A percentile compares a stretch with the other conserved stretches of the same genome.
Evolutionary conservation across 106 monocot genomes (phyloP).

Genomic region (Dendrobium nobile): DNA sequence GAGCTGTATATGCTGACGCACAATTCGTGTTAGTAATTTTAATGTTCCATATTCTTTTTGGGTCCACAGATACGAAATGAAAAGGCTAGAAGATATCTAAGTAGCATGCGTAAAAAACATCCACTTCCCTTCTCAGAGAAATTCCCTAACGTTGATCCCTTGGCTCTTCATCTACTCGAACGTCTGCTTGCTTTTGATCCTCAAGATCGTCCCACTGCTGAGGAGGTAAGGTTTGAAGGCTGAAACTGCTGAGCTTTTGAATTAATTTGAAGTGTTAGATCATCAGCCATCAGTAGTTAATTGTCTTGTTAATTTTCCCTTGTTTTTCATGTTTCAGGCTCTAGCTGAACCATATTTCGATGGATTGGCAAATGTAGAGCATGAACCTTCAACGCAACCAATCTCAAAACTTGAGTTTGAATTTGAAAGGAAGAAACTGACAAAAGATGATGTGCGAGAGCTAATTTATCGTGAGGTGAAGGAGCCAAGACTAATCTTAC

Average conservation of each 20-base stretch:
- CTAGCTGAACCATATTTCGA: conserved; percentile 44
- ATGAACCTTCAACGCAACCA: conserved; percentile 45
- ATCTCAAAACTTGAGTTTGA: conserved; percentile 55
- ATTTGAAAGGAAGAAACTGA: conserved; percentile 43
- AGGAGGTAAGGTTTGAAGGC: conserved; percentile 31
- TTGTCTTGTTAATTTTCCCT: background rate
- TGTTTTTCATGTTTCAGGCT: conserved; percentile 20
- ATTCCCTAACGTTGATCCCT: conserved; percentile 49
- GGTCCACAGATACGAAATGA: conserved; percentile 53
- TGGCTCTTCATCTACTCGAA: conserved; percentile 48
- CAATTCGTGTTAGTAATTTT: background rate
- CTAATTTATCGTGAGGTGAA: conserved; percentile 47
- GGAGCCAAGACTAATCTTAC: background rate
- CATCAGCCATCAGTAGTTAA: background rate
- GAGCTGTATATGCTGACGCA: background rate
- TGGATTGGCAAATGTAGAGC: conserved; percentile 39
- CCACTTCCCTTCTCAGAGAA: conserved; percentile 50
- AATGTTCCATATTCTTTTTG: background rate
- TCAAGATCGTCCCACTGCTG: conserved; percentile 65
- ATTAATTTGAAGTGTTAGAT: conserved; percentile 4
- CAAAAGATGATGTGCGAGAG: conserved; percentile 52
- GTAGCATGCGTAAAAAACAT: conserved; percentile 51
- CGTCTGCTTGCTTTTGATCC: conserved; percentile 66
- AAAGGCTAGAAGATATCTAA: conserved; percentile 62
- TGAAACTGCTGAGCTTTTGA: background rate